These are phyloP conservation scores for Trichoderma guizhouense DNA, from an alignment of 2,329 filamentous ascomycete species.

Conservation along the genomic window DNA sequence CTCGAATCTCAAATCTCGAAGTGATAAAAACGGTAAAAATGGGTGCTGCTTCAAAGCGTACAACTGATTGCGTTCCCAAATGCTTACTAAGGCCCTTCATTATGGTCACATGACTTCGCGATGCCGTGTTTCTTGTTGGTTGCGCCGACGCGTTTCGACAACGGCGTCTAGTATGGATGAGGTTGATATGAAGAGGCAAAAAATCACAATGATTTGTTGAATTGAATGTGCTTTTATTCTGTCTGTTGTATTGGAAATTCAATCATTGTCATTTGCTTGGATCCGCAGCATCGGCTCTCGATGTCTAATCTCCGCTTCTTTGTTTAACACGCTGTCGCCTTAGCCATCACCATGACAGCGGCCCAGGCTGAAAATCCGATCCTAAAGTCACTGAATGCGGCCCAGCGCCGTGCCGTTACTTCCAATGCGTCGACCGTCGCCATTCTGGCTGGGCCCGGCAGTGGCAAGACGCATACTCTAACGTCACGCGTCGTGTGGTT, in stretches of 20 bases:
- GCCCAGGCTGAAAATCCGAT: conserved; percentile 32
- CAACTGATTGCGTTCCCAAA: background rate
- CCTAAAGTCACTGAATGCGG: conserved; percentile 50
- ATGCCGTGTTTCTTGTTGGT: background rate
- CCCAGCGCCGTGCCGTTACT: conserved; percentile 54
- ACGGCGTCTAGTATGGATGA: background rate
- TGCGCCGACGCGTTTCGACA: background rate
- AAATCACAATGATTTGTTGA: background rate
- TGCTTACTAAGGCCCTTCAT: background rate
- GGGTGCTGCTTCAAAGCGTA: background rate
- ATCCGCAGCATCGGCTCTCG: background rate
- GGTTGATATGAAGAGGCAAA: background rate
- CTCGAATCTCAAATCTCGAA: background rate
- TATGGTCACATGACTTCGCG: conserved; percentile 23
- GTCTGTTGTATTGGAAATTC: background rate
- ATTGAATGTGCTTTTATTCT: background rate
- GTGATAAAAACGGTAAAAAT: background rate
- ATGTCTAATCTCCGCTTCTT: background rate
- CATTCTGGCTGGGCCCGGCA: conserved; percentile 65
- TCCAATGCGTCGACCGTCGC: conserved; percentile 55
- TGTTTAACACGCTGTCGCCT: background rate
- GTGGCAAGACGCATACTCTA: conserved; percentile 92
- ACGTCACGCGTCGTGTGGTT: conserved; percentile 91
- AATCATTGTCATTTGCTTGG: background rate
- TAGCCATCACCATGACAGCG: conserved; percentile 28